These are phyloP conservation scores for Acanthamoeba healyi DNA, from an alignment of 208 protist genomes.

Conservation along the genomic window DNA sequence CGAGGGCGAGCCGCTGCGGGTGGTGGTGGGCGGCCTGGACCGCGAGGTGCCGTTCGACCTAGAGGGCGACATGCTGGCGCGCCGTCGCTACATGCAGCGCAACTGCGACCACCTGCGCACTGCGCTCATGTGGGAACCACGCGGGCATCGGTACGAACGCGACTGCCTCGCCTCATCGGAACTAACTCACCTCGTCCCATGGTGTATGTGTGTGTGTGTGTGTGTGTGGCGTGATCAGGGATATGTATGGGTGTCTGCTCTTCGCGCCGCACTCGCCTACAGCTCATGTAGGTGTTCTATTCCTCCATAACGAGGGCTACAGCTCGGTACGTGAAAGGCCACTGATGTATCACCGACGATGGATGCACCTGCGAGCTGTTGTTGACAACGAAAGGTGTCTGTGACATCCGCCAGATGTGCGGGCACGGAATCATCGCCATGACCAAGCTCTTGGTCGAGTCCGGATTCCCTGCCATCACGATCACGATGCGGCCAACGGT, in stretches of 20 bases:
- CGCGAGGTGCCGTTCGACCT: background rate
- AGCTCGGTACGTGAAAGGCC: background rate
- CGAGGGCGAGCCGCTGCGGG: slow-evolving; percentile 22
- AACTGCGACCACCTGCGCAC: background rate
- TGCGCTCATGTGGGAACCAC: slow-evolving; percentile 31
- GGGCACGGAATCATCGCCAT: slow-evolving; percentile 43
- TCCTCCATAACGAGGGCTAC: slow-evolving; percentile 42
- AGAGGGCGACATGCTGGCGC: slow-evolving; percentile 1
- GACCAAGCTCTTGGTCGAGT: slow-evolving; percentile 39
- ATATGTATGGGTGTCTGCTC: slow-evolving; percentile 39
- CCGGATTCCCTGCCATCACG: background rate
- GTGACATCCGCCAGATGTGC: no score
- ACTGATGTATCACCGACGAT: no score
- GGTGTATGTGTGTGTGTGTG: no score
- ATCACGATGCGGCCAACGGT: background rate
- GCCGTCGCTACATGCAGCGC: background rate
- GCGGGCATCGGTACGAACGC: background rate
- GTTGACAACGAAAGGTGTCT: no score
- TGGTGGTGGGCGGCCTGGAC: slow-evolving; percentile 17
- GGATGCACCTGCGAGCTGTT: no score
- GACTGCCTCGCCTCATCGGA: no score
- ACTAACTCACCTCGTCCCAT: no score
- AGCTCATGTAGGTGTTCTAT: slow-evolving; percentile 4
- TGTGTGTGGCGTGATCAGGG: no score
- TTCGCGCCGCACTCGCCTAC: background rate